Percentiles rank a stretch among this genome's conserved stretches.
phyloP scores from a whole-genome alignment of 768 basidiomycete genomes.

The Pisolithus orientalis region DNA sequence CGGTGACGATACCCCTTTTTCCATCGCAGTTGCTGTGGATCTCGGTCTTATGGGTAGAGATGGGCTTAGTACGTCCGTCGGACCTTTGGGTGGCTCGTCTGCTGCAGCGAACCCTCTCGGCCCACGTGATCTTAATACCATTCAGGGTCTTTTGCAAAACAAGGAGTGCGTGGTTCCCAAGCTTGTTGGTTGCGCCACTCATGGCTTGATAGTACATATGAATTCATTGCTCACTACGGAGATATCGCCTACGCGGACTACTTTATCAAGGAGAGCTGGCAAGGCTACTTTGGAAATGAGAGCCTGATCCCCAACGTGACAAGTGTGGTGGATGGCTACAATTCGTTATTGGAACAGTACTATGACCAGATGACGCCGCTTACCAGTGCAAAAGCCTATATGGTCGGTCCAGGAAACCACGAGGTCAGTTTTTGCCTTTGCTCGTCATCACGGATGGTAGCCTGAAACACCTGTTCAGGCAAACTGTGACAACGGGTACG shows the following conservation, averaged over 20 bases:
- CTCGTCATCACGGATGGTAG: background rate
- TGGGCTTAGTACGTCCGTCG: conserved; percentile 24
- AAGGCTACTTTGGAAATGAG: conserved; percentile 24
- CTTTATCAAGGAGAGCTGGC: conserved; percentile 25
- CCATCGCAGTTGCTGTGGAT: conserved; percentile 20
- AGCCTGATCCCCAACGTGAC: conserved; percentile 21
- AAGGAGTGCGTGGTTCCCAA: conserved; percentile 15
- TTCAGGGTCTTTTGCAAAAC: conserved; percentile 23
- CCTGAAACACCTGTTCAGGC: conserved; percentile 6
- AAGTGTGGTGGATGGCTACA: conserved; percentile 19
- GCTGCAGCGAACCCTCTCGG: conserved; percentile 16
- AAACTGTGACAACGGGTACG: conserved; percentile 25
- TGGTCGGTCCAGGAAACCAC: conserved; percentile 23
- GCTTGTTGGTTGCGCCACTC: background rate
- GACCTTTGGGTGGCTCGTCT: conserved; percentile 13
- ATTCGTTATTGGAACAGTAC: conserved; percentile 18
- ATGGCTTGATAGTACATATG: conserved; percentile 13
- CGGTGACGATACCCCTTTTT: conserved; percentile 15
- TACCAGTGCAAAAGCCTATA: conserved; percentile 19
- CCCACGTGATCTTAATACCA: conserved; percentile 21
- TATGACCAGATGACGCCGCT: conserved; percentile 23
- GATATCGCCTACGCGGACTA: conserved; percentile 24
- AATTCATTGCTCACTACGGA: conserved; percentile 22
- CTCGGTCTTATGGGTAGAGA: conserved; percentile 24
- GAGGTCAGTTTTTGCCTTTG: conserved; percentile 9